Evolutionary conservation across 164 flowering plant genomes (phyloP).

Genomic region (Magnolia kwangsiensis): DNA sequence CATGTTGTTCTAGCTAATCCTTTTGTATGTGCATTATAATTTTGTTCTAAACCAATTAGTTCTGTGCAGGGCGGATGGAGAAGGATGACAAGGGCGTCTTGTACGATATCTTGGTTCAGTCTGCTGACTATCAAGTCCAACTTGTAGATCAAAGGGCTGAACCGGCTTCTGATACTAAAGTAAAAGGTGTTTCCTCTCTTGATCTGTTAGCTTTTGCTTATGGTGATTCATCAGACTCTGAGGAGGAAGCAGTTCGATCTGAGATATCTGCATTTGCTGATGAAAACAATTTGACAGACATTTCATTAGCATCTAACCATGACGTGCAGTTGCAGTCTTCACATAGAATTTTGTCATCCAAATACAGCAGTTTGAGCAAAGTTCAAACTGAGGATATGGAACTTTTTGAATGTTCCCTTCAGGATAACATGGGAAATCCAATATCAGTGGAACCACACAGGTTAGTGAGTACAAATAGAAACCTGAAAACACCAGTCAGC

Average conservation of each 20-base stretch:
- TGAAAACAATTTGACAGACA: slow-evolving; percentile 24
- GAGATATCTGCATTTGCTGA: slow-evolving; percentile 22
- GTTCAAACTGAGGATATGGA: not conserved
- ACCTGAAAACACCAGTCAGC: slow-evolving; percentile 15
- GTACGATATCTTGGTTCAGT: slow-evolving; percentile 48
- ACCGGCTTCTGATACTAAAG: slow-evolving; percentile 25
- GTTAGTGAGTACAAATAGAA: slow-evolving; percentile 22
- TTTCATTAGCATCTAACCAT: slow-evolving; percentile 15
- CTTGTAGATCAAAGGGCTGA: slow-evolving; percentile 25
- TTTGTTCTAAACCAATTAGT: not conserved
- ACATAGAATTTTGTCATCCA: slow-evolving; percentile 15
- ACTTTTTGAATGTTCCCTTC: slow-evolving; percentile 17
- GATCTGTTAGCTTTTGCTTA: slow-evolving; percentile 72
- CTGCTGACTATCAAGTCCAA: slow-evolving; percentile 32
- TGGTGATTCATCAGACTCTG: slow-evolving; percentile 86
- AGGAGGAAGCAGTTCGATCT: slow-evolving; percentile 49
- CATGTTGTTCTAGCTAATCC: not conserved
- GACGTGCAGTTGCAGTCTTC: not conserved
- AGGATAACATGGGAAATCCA: slow-evolving; percentile 17
- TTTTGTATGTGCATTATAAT: not conserved
- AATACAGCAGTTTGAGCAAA: slow-evolving; percentile 22
- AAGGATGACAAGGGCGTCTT: slow-evolving; percentile 32
- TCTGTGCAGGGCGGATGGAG: slow-evolving; percentile 34
- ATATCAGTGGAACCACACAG: slow-evolving; percentile 23
- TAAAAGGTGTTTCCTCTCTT: slow-evolving; percentile 54